Conservation (phyloP, 352 stramenopile species). For the Phytophthora foliorum region DNA sequence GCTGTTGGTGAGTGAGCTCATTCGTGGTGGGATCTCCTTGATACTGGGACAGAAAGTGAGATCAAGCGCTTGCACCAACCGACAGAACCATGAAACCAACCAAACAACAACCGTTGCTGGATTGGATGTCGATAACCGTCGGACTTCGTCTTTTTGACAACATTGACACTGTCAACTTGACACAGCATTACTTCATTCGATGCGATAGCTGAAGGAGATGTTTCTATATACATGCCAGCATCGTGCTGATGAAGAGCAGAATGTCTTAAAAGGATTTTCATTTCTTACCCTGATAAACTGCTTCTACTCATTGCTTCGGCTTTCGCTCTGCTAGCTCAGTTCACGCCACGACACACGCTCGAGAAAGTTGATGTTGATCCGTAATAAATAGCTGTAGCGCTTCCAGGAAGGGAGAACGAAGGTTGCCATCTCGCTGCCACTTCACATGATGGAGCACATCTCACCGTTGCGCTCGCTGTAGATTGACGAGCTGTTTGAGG, state of each 20-base stretch:
- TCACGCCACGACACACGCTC: slow-evolving; percentile 32
- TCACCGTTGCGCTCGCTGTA: slow-evolving; percentile 47
- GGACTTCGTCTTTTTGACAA: no score
- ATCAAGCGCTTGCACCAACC: background rate
- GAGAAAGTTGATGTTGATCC: slow-evolving; percentile 30
- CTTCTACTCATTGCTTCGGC: slow-evolving; percentile 29
- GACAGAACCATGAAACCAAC: slow-evolving; percentile 18
- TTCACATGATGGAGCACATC: slow-evolving; percentile 51
- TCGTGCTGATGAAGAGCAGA: no score
- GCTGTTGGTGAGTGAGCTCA: background rate
- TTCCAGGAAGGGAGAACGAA: slow-evolving; percentile 27
- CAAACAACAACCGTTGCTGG: slow-evolving; percentile 1
- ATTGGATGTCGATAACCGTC: background rate
- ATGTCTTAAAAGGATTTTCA: slow-evolving; percentile 25
- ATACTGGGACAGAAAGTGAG: background rate
- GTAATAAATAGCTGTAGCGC: slow-evolving; percentile 55
- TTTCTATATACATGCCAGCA: no score
- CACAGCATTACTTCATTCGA: no score
- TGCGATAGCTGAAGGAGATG: no score
- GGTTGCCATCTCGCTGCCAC: background rate
- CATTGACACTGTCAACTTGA: no score
- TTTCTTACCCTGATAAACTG: slow-evolving; percentile 32
- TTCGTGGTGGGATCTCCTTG: background rate
- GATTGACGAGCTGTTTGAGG: slow-evolving; percentile 25
- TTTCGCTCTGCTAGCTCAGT: slow-evolving; percentile 25